phyloP scores from a whole-genome alignment of 1,284 basidiomycete species.

The Bjerkandera adusta region DNA sequence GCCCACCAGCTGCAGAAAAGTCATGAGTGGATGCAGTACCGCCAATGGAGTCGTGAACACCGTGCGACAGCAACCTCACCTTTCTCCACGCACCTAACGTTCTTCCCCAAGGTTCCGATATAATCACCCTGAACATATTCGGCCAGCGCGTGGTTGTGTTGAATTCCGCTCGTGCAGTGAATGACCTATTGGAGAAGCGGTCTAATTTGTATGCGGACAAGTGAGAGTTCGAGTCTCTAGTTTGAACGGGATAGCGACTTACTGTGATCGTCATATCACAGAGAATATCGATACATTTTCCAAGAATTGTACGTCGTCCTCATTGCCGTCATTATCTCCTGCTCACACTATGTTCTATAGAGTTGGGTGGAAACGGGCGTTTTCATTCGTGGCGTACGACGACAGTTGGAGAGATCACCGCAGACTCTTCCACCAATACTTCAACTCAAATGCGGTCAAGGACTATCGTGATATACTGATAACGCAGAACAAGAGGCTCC shows the following conservation, averaged over 20 bases:
- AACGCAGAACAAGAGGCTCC: background rate
- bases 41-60: conserved; percentile 17
- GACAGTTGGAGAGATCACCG: conserved; percentile 49
- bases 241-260: background rate
- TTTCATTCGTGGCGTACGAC: conserved; percentile 51
- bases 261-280: no score
- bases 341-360: conserved; percentile 22
- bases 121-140: conserved; percentile 1
- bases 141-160: conserved; percentile 1
- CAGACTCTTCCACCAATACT: conserved; percentile 43
- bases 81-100: no score
- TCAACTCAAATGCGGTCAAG: conserved; percentile 22
- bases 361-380: conserved; percentile 52
- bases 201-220: conserved; percentile 8
- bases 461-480: conserved; percentile 4
- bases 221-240: background rate
- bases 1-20: conserved; percentile 18
- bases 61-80: conserved; percentile 4
- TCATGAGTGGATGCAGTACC: conserved; percentile 20
- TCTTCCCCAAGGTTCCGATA: conserved; percentile 2
- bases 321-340: background rate
- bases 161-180: background rate
- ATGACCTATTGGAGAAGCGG: conserved; percentile 10
- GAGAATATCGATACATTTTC: no score
- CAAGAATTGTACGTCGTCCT: conserved; percentile 1